A percentile compares a stretch with the other conserved stretches of the same genome.
Evolutionary conservation across 768 basidiomycete genomes (phyloP).

Genomic region (Trametes maxima): DNA sequence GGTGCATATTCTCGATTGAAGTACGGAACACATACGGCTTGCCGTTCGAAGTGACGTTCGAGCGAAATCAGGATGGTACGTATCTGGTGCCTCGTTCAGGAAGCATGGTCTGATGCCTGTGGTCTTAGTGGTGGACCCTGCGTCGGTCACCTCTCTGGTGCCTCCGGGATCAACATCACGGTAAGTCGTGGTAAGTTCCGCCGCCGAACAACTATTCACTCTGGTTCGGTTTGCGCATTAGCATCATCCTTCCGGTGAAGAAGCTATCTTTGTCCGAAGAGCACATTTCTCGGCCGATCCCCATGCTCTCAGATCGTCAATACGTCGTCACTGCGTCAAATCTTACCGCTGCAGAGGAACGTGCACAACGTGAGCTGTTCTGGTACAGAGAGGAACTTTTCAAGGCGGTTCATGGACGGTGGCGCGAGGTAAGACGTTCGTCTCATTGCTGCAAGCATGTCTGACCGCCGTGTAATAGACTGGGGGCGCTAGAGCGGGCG

Average conservation of each 20-base stretch:
- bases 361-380: conserved; percentile 77
- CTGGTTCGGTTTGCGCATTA: conserved; percentile 32
- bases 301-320: conserved; percentile 84
- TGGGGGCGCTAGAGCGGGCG: conserved; percentile 75
- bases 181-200: conserved; percentile 42
- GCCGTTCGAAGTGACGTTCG: conserved; percentile 87
- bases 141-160: conserved; percentile 59
- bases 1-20: conserved; percentile 89
- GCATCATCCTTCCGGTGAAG: conserved; percentile 70
- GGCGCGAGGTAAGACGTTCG: conserved; percentile 74
- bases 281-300: conserved; percentile 67
- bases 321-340: conserved; percentile 83
- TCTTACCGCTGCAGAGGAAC: conserved; percentile 60
- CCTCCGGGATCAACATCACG: conserved; percentile 86
- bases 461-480: conserved; percentile 48
- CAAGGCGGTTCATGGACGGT: conserved; percentile 63
- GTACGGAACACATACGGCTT: conserved; percentile 91
- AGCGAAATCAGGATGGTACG: conserved; percentile 63
- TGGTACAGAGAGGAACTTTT: conserved; percentile 96
- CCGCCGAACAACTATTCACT: neutral
- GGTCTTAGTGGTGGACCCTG: conserved; percentile 42
- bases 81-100: neutral
- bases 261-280: conserved; percentile 66
- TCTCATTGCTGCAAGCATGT: neutral
- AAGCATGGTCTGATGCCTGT: neutral